phyloP scores from a whole-genome alignment of 2,329 filamentous ascomycete species.

The Penicillium hesseltinei region DNA sequence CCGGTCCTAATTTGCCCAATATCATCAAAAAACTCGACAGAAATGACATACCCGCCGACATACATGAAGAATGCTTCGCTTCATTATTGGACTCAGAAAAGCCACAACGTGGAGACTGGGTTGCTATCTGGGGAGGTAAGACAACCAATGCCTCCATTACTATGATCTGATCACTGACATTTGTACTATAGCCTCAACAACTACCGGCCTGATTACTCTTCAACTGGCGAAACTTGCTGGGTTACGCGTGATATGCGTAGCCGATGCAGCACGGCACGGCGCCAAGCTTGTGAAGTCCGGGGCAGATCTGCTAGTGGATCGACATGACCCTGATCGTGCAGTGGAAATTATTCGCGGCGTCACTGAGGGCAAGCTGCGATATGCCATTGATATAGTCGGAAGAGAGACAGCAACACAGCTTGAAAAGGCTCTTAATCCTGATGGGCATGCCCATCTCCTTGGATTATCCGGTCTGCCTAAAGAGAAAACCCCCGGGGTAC shows the following conservation, averaged over 20 bases:
- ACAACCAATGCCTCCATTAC: not conserved
- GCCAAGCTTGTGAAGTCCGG: constrained; percentile 53
- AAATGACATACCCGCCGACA: constrained; percentile 57
- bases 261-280: constrained; percentile 67
- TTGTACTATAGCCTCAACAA: constrained; percentile 57
- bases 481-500: constrained; percentile 44
- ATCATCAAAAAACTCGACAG: constrained; percentile 50
- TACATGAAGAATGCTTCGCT: constrained; percentile 61
- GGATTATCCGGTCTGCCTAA: constrained; percentile 69
- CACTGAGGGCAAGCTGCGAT: constrained; percentile 58
- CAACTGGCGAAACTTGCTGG: constrained; percentile 68
- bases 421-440: constrained; percentile 49
- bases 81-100: constrained; percentile 54
- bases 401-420: constrained; percentile 61
- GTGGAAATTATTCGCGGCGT: constrained; percentile 62
- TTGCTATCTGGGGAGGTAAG: constrained; percentile 70
- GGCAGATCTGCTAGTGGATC: constrained; percentile 68
- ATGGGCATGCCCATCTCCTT: constrained; percentile 56
- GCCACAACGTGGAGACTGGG: constrained; percentile 62
- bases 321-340: constrained; percentile 63
- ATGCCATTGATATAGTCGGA: constrained; percentile 67
- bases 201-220: constrained; percentile 64
- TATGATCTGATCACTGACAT: constrained; percentile 2
- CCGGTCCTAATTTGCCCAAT: constrained; percentile 59
- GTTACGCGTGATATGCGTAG: constrained; percentile 63